These are phyloP conservation scores for Ambrosia trifida DNA, from an alignment of 129 eudicot genomes.

Conservation along the genomic window DNA sequence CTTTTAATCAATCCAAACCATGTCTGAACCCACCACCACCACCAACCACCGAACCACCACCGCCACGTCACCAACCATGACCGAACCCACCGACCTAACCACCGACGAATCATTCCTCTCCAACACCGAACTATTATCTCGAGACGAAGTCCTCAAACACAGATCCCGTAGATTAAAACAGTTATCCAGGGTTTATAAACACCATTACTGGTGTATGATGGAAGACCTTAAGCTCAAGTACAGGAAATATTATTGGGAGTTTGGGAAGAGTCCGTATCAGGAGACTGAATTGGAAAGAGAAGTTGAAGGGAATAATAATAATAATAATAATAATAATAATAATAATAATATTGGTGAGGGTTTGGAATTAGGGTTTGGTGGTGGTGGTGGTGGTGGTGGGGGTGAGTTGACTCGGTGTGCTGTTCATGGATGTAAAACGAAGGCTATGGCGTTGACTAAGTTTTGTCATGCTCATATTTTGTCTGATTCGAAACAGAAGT, in stretches of 20 bases:
- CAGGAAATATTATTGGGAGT: constrained; percentile 68
- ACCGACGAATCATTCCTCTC: constrained; percentile 51
- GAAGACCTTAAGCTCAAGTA: constrained; percentile 58
- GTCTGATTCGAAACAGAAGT: constrained; percentile 62
- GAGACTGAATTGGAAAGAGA: constrained; percentile 31
- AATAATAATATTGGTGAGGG: constrained; percentile 23
- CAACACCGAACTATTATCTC: constrained; percentile 52
- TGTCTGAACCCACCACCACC: constrained; percentile 28
- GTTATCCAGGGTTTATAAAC: constrained; percentile 51
- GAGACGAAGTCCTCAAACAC: constrained; percentile 59
- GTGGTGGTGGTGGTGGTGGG: background rate
- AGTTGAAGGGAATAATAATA: constrained; percentile 15
- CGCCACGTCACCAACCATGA: constrained; percentile 25
- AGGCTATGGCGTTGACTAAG: constrained; percentile 69
- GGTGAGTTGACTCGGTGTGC: constrained; percentile 36
- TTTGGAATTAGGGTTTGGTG: constrained; percentile 14
- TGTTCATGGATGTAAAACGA: constrained; percentile 48
- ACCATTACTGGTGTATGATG: constrained; percentile 73
- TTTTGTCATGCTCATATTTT: constrained; percentile 66
- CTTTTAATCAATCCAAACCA: constrained; percentile 2
- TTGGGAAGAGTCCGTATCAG: constrained; percentile 64
- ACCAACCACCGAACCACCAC: constrained; percentile 14
- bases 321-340: constrained; percentile 11
- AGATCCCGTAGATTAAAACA: constrained; percentile 50
- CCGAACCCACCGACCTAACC: constrained; percentile 20